Base-by-base conservation (phyloP, 306 rosid species). In the Cucurbita argyrosperma region DNA sequence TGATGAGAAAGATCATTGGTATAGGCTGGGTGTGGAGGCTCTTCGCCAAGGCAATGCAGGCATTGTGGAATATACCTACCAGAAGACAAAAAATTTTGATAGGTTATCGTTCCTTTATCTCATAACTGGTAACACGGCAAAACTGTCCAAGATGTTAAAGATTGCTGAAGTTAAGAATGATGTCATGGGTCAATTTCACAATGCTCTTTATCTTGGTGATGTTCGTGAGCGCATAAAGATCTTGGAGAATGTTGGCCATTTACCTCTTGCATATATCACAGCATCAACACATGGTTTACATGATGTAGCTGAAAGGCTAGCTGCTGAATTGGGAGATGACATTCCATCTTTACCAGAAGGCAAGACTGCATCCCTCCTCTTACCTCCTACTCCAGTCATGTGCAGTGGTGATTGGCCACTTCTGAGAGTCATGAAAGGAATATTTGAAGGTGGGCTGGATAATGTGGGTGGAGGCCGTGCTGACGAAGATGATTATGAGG, bases 171-270 rank as follows among this genome's bases (percentile, higher is more conserved):
- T 92, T 26, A 92, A 90, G 79, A 90, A 92, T 79, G 96, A 92
- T 74, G 96, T 92, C 76, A 92, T 92, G 98, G 98, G 98, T 57
- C 98, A 92, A 76, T 92, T 92, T 80, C 98, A 92, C 81, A 92
- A 92, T 79, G 96, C 98, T 53, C 63, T 90, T 49, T 92, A 92
- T 80, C 77, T 92, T 78, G 98, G 98, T 61, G 88, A 88, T 76
- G 83, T 90, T 39, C 77, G 77, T 45, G 98, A 92, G 74, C 95
- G 92, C 4, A 77, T 92, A 46, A 92, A 90, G 87, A 90, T 92
- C 75, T 88, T 92, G 88, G 98, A 92, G 83, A 87, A 82, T 72
- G 96, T 79, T 57, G 98, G 98, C 19, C 98, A 92, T 78, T 78
- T 92, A 81, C 89, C 96, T 12, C 92, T 92, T 75, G 98, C 98